These are phyloP conservation scores for Neurospora sp. DNA, from an alignment of 495 filamentous ascomycete genomes.

Conservation along the genomic window DNA sequence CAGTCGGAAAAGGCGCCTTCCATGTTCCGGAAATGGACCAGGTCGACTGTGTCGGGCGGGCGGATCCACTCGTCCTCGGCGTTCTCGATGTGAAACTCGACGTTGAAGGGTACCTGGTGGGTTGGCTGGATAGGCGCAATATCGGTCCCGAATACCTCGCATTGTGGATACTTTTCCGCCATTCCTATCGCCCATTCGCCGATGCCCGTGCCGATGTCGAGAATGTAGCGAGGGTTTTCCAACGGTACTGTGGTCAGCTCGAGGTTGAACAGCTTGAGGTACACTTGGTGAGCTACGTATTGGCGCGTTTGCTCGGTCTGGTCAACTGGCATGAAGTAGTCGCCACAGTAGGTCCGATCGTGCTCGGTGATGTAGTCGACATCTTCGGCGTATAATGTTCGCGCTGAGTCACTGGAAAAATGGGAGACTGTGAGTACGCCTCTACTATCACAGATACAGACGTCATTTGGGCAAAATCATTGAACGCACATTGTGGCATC, in stretches of 20 bases:
- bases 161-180: slow-evolving; percentile 51
- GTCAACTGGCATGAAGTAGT: slow-evolving; percentile 71
- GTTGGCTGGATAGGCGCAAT: slow-evolving; percentile 49
- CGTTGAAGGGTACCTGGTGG: slow-evolving; percentile 48
- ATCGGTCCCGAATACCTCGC: slow-evolving; percentile 59
- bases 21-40: slow-evolving; percentile 56
- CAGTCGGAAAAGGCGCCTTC: slow-evolving; percentile 56
- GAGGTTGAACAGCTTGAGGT: slow-evolving; percentile 48
- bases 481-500: slow-evolving; percentile 35
- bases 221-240: slow-evolving; percentile 43
- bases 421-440: slow-evolving; percentile 1
- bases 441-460: background rate
- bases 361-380: slow-evolving; percentile 51
- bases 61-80: slow-evolving; percentile 50
- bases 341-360: slow-evolving; percentile 56
- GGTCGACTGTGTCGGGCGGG: slow-evolving; percentile 48
- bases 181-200: slow-evolving; percentile 71
- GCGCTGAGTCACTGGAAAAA: slow-evolving; percentile 38
- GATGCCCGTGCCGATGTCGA: slow-evolving; percentile 60
- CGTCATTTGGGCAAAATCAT: background rate
- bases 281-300: slow-evolving; percentile 57
- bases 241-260: slow-evolving; percentile 51
- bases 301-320: slow-evolving; percentile 62
- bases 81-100: slow-evolving; percentile 63
- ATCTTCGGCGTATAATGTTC: slow-evolving; percentile 47